phyloP scores from a whole-genome alignment of 23 red algal species.

The Gracilaria caudata region DNA sequence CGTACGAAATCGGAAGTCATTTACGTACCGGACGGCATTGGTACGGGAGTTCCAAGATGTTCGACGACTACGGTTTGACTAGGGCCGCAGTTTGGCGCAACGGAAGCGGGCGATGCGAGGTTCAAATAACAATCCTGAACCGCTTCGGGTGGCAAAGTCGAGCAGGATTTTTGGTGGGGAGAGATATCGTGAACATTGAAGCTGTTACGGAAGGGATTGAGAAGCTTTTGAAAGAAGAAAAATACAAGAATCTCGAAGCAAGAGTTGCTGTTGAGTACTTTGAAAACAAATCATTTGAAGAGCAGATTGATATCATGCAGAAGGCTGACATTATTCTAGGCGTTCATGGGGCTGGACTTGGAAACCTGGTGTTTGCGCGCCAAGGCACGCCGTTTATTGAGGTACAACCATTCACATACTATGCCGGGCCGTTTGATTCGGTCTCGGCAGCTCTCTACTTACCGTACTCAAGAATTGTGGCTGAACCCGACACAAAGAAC shows the following conservation, averaged over 20 bases:
- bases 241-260: constrained; percentile 29
- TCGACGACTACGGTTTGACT: constrained; percentile 38
- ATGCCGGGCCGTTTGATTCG: constrained; percentile 71
- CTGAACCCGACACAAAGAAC: constrained; percentile 73
- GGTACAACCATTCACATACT: constrained; percentile 81
- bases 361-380: constrained; percentile 72
- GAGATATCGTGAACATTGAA: constrained; percentile 51
- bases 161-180: constrained; percentile 31
- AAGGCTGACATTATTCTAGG: constrained; percentile 76
- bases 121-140: constrained; percentile 45
- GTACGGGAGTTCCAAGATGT: constrained; percentile 55
- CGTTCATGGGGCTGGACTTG: constrained; percentile 76
- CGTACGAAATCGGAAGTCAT: constrained; percentile 24
- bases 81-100: constrained; percentile 4
- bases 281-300: constrained; percentile 77
- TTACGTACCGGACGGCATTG: constrained; percentile 15
- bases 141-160: constrained; percentile 55
- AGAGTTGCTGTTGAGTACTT: constrained; percentile 66
- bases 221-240: background rate
- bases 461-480: constrained; percentile 60
- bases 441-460: constrained; percentile 44
- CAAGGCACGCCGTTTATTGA: constrained; percentile 68
- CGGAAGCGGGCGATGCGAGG: constrained; percentile 1
- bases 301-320: constrained; percentile 79
- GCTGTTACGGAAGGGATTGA: constrained; percentile 40